Conservation (phyloP, 257 asterid species). For the Phtheirospermum japonicum region DNA sequence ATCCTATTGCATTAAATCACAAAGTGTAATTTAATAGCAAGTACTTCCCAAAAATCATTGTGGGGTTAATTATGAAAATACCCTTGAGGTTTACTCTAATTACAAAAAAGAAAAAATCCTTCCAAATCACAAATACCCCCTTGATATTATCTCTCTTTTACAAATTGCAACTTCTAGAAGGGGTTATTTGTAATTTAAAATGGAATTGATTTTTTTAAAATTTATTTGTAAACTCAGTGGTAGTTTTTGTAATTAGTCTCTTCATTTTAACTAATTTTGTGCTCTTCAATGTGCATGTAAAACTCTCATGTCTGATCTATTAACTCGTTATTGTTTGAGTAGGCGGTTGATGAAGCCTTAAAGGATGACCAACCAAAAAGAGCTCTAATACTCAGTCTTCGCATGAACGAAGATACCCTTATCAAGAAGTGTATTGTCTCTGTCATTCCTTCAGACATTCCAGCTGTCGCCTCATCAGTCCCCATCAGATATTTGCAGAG, state of each 20-base stretch:
- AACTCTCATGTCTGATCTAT: conserved; percentile 14
- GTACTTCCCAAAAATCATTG: neutral
- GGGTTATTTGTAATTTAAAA: too few species aligned
- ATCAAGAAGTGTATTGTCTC: conserved; percentile 79
- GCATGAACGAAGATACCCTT: conserved; percentile 78
- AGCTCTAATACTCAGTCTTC: conserved; percentile 88
- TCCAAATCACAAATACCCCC: neutral
- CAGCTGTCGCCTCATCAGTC: conserved; percentile 75
- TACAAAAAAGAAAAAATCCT: neutral
- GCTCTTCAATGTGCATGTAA: neutral
- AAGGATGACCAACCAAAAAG: conserved; percentile 56
- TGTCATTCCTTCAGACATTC: conserved; percentile 68
- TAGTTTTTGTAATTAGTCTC: too few species aligned
- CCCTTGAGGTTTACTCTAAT: neutral
- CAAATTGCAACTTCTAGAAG: too few species aligned
- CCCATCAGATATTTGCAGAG: conserved; percentile 83
- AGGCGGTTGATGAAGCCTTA: conserved; percentile 91
- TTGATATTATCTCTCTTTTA: neutral
- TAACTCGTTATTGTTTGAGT: conserved; percentile 21
- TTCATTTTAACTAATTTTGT: too few species aligned
- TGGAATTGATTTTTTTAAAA: too few species aligned
- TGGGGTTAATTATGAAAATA: neutral
- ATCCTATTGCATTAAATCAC: neutral
- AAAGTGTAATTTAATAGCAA: too few species aligned
- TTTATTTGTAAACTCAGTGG: too few species aligned